Conservation (phyloP, 2,329 filamentous ascomycete genomes). For the Cryphonectria nitschkei region DNA sequence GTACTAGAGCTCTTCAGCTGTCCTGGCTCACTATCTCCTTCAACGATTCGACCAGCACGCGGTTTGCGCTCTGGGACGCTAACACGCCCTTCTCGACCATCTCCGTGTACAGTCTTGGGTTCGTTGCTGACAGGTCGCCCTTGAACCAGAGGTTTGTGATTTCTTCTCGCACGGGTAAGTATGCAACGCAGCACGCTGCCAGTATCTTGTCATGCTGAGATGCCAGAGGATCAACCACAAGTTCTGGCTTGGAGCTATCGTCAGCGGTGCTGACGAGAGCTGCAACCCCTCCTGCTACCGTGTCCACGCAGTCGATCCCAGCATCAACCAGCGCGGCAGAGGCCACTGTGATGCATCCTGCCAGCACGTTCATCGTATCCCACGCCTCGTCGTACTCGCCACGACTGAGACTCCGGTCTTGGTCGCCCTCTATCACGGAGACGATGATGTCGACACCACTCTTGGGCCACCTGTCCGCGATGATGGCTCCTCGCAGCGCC, state of each 20-base stretch:
- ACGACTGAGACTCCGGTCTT: slow-evolving; percentile 63
- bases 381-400: slow-evolving; percentile 67
- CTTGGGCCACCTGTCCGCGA: slow-evolving; percentile 97
- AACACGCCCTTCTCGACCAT: slow-evolving; percentile 47
- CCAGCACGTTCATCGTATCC: slow-evolving; percentile 89
- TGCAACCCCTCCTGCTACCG: slow-evolving; percentile 86
- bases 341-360: slow-evolving; percentile 90
- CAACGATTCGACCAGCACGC: slow-evolving; percentile 45
- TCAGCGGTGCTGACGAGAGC: slow-evolving; percentile 64
- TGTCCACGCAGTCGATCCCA: slow-evolving; percentile 92
- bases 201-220: slow-evolving; percentile 77
- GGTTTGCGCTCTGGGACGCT: slow-evolving; percentile 48
- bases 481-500: slow-evolving; percentile 84
- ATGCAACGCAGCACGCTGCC: slow-evolving; percentile 88
- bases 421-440: slow-evolving; percentile 90
- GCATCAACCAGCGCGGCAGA: slow-evolving; percentile 93
- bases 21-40: slow-evolving; percentile 39
- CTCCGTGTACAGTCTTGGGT: slow-evolving; percentile 45
- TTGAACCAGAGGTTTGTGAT: slow-evolving; percentile 95
- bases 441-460: slow-evolving; percentile 95
- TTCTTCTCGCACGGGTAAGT: slow-evolving; percentile 84
- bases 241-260: slow-evolving; percentile 40
- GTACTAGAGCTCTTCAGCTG: slow-evolving; percentile 17
- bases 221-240: slow-evolving; percentile 81
- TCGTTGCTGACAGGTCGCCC: slow-evolving; percentile 59